Conservation (phyloP, 2,329 filamentous ascomycete species). For the Zasmidium cellare region DNA sequence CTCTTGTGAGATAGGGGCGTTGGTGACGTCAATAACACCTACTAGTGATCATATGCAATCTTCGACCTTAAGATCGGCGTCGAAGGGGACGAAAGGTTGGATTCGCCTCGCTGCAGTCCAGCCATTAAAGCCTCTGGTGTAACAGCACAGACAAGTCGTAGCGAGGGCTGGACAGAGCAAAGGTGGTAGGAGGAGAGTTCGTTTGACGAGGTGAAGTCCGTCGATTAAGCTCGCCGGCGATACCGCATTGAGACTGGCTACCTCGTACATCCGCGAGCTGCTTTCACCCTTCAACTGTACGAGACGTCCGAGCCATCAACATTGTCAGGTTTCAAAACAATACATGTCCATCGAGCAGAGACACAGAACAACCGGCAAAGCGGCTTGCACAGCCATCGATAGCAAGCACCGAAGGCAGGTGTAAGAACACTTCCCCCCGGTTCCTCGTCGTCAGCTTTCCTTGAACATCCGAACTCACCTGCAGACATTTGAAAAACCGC, state of each 20-base stretch:
- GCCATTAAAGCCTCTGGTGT: no score
- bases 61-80: no score
- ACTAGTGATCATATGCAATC: background rate
- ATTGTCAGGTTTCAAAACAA: background rate
- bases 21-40: background rate
- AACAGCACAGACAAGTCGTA: no score
- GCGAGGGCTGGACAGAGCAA: no score
- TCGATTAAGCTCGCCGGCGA: conserved; percentile 5
- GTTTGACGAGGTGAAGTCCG: background rate
- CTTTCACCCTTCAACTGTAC: background rate
- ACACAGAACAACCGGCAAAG: background rate
- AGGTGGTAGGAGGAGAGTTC: no score
- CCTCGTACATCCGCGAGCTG: background rate
- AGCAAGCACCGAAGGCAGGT: background rate
- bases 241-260: background rate
- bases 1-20: background rate
- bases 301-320: background rate
- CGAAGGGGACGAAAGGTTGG: no score
- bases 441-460: background rate
- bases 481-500: background rate
- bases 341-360: background rate
- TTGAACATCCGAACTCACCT: background rate
- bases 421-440: background rate
- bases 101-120: no score
- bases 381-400: background rate